Evolutionary conservation across 2,329 filamentous ascomycete genomes (phyloP), one percentile per base, ranked within the genome.

Genomic region (Aureobasidium sp.): DNA sequence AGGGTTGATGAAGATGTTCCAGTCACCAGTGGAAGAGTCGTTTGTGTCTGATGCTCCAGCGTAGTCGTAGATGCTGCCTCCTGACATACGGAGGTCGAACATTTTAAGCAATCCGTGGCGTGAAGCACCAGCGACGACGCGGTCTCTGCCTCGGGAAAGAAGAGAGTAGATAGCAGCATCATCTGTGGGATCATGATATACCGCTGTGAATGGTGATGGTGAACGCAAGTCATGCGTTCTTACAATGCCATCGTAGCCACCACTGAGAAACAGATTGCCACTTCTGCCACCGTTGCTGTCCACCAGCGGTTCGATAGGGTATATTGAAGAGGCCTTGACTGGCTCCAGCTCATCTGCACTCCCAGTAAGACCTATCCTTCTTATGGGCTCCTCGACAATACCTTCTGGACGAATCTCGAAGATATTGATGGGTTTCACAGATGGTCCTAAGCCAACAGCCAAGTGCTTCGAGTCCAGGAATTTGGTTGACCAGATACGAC

Each of bases 181-280:
- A 66, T 87, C 84, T 3, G 82, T 81, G 1, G 78, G 75, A 67
- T 87, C 84, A 69, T 81, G 15, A 74, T 73, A n/a, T 72, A 71
- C 45, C 9, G 45, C 55, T 65, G 63, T 59, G 82, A 80, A 48
- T 75, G 79, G 14, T 75, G 71, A 22, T 2, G 78, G 75, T 1
- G 81, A 81, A 39, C 85, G 82, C 61, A 86, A 71, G 66, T 88
- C 85, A 68, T 87, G 84, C 6, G 87, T 77, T 66, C 83, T 78
- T 42, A 80, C 75, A 42, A 79, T 74, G 12, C 83, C 82, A 68
- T 86, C 83, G 57, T 83, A 83, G 70, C 82, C 84, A 9, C 84
- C 84, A 36, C 82, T 81, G 2, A 87, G 73, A 63, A 87, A 86
- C 0, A 83, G 71, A 51, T 82, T 73, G 2, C 80, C 80, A 4